phyloP scores from a whole-genome alignment of 176 grass and related monocot genomes.

The Otatea glauca region DNA sequence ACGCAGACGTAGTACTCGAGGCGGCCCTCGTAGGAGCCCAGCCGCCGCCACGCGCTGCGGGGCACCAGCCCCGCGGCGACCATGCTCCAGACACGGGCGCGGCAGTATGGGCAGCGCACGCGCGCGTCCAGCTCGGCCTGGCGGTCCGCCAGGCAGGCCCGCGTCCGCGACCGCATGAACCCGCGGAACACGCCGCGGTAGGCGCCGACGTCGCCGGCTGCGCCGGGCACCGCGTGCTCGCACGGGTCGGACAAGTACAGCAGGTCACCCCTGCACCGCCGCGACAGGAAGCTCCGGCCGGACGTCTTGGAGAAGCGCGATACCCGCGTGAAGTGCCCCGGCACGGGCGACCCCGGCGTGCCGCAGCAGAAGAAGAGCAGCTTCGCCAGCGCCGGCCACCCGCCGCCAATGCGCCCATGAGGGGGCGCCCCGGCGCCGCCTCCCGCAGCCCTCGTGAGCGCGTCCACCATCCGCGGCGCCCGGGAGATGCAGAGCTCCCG shows the following conservation, averaged over 20 bases:
- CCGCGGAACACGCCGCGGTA: slow-evolving; percentile 83
- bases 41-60: slow-evolving; percentile 57
- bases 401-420: slow-evolving; percentile 55
- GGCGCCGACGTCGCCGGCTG: slow-evolving; percentile 54
- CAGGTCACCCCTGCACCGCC: slow-evolving; percentile 66
- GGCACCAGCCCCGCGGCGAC: slow-evolving; percentile 66
- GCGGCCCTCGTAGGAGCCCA: slow-evolving; percentile 54
- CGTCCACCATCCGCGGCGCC: slow-evolving; percentile 65
- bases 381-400: slow-evolving; percentile 84
- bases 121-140: slow-evolving; percentile 62
- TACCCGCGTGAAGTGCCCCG: slow-evolving; percentile 56
- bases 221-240: slow-evolving; percentile 58
- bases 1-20: slow-evolving; percentile 91
- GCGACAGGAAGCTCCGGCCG: slow-evolving; percentile 72
- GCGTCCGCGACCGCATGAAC: slow-evolving; percentile 74
- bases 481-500: slow-evolving; percentile 82
- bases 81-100: slow-evolving; percentile 91
- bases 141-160: slow-evolving; percentile 58
- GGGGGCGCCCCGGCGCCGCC: not conserved
- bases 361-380: slow-evolving; percentile 88
- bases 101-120: slow-evolving; percentile 74
- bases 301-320: slow-evolving; percentile 93
- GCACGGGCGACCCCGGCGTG: not conserved
- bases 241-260: slow-evolving; percentile 87
- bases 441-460: not conserved